Evolutionary conservation across 306 rosid species (phyloP), one percentile per base, ranked within the genome.

Genomic region (Prinsepia uniflora): DNA sequence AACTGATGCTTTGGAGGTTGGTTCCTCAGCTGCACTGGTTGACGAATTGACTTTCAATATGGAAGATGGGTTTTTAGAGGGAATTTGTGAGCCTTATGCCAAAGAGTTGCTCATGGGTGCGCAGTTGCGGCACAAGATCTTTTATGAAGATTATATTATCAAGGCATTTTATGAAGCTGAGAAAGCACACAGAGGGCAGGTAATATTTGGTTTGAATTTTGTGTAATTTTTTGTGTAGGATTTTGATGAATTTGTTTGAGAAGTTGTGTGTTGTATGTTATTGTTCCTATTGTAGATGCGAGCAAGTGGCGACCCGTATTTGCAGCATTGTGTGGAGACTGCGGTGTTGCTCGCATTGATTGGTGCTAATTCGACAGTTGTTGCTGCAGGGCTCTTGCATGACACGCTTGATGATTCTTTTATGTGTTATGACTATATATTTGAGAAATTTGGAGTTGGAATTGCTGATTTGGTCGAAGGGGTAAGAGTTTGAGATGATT

Each of bases 141-240:
- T 94, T 69, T 72, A 72, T 18, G 99, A 94, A 42, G 96, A 91
- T 70, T 86, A 87, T 49, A 96, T 94, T 8, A 78, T 94, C 40
- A 91, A 89, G 86, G 99, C 99, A 20, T 94, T 94, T 75, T 86
- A 82, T 53, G 90, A 94, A 80, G 99, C 97, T 8, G 97, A 94
- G 87, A 91, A 86, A 74, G 99, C 97, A 0, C 99, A 94, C 70
- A 82, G 91, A 80, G 99, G 97, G 76, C 97, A 94, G 96, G 99
- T 91, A 76, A 71, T 62, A 36, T 72, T 46, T 48, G 66, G 46
- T 60, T 70, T 73, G 18, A 41, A 1, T 60, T 24, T 7, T 57
- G 6, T 34, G 50, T 24, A 34, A 7, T 30, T 10, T 34, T 50
- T 43, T 48, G 43, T 62, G 76, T 66, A 55, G 19, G 69, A 12